Conservation (phyloP, 768 basidiomycete genomes). For the Crepidotus variabilis region DNA sequence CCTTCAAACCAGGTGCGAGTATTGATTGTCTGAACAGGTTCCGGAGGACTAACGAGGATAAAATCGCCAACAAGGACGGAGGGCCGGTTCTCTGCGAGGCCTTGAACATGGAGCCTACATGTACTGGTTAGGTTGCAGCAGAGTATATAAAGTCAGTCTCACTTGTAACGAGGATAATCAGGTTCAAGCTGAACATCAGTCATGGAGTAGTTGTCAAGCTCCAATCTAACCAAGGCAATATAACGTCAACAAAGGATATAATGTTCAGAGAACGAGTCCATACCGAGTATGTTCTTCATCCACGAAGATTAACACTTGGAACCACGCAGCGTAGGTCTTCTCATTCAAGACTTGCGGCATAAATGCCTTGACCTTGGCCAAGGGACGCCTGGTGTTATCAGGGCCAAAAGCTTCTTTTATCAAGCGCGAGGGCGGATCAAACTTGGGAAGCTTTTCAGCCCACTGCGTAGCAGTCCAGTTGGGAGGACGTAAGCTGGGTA, state of each 20-base stretch:
- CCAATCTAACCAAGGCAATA: constrained; percentile 23
- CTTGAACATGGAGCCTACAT: constrained; percentile 45
- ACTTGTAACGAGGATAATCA: constrained; percentile 42
- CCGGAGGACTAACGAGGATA: constrained; percentile 50
- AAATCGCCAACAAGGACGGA: constrained; percentile 56
- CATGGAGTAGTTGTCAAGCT: constrained; percentile 34
- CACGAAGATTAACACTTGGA: constrained; percentile 42
- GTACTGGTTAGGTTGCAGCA: not conserved
- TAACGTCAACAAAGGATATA: constrained; percentile 2
- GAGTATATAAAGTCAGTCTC: constrained; percentile 9
- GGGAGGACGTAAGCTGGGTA: constrained; percentile 34
- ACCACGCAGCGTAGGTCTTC: constrained; percentile 39
- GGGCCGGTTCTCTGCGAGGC: constrained; percentile 55
- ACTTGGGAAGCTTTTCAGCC: constrained; percentile 27
- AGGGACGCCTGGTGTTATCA: constrained; percentile 11
- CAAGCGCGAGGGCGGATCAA: constrained; percentile 26
- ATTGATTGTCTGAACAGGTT: constrained; percentile 31
- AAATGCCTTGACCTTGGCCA: constrained; percentile 23
- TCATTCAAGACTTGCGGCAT: constrained; percentile 33
- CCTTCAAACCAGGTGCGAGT: constrained; percentile 55
- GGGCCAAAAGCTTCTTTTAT: constrained; percentile 27
- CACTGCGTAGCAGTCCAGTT: constrained; percentile 34
- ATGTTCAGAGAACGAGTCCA: constrained; percentile 9
- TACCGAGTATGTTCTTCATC: constrained; percentile 49
- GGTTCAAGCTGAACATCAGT: constrained; percentile 29